Evolutionary conservation across 1,284 basidiomycete species (phyloP).

Genomic region (Peniophora sp.): DNA sequence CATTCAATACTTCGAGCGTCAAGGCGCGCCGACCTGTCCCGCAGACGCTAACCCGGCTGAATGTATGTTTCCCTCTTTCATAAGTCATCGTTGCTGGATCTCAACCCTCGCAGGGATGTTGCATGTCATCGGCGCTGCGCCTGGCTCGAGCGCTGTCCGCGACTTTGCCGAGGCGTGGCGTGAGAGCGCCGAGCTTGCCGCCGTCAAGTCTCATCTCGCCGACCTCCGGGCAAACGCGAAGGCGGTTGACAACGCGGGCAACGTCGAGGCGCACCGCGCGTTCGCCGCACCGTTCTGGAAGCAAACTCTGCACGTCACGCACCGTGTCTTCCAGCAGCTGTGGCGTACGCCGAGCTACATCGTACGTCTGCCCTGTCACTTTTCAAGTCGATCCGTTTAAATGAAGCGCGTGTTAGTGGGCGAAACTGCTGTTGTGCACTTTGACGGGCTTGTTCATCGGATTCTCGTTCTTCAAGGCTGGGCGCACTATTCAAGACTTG

Average conservation of each 20-base stretch:
- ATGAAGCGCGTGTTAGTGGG: too few species aligned
- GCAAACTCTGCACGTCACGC: neutral
- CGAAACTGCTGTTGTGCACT: constrained; percentile 59
- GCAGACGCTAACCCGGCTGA: constrained; percentile 41
- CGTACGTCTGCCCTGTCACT: neutral
- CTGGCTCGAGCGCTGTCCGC: neutral
- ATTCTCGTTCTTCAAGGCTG: constrained; percentile 64
- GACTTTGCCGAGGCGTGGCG: neutral
- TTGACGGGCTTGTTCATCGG: constrained; percentile 56
- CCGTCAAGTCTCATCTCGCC: neutral
- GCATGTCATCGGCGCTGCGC: constrained; percentile 31
- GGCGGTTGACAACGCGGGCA: neutral
- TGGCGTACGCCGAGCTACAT: neutral
- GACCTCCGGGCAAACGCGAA: neutral
- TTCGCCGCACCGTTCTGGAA: neutral
- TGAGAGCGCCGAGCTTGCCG: neutral
- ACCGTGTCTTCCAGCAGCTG: neutral
- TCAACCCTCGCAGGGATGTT: constrained; percentile 52
- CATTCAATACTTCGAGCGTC: constrained; percentile 31
- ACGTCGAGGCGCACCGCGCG: neutral
- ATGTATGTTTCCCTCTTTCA: constrained; percentile 34
- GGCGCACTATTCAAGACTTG: constrained; percentile 58
- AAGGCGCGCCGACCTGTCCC: constrained; percentile 36
- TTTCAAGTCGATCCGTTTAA: neutral
- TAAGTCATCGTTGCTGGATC: constrained; percentile 21